These are phyloP conservation scores for Mesembryanthemum crystallinum DNA, from an alignment of 148 eudicot species.

Conservation along the genomic window DNA sequence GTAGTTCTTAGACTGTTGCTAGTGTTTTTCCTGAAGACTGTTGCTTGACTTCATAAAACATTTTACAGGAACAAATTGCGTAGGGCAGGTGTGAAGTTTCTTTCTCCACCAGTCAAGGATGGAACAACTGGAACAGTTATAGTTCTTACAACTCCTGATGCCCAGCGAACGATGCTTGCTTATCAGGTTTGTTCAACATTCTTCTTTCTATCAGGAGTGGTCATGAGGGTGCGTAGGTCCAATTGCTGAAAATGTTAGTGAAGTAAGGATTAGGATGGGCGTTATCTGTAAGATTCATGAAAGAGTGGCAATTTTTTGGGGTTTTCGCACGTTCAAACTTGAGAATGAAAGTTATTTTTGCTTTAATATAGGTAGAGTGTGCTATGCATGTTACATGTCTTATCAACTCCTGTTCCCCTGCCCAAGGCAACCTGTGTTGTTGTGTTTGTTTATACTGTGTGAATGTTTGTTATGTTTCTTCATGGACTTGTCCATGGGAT, in stretches of 20 bases:
- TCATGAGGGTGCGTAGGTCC: background rate
- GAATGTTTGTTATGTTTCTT: background rate
- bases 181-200: slow-evolving; percentile 56
- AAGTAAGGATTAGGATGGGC: background rate
- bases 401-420: background rate
- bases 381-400: background rate
- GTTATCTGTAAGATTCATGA: background rate
- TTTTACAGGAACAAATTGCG: slow-evolving; percentile 64
- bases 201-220: background rate
- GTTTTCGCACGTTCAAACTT: background rate
- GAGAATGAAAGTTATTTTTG: too few relatives aligned
- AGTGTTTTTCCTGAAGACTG: background rate
- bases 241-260: background rate
- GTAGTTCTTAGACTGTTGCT: background rate
- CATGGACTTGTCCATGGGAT: background rate
- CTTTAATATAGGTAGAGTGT: background rate
- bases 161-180: slow-evolving; percentile 99
- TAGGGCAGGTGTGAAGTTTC: slow-evolving; percentile 88
- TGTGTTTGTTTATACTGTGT: background rate
- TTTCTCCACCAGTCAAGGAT: slow-evolving; percentile 85
- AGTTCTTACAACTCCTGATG: slow-evolving; percentile 96
- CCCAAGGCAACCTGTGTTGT: background rate
- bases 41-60: background rate
- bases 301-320: background rate
- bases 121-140: slow-evolving; percentile 98